Evolutionary conservation across 306 rosid species (phyloP), one percentile per base, ranked within the genome.

Genomic region (Canavalia gladiata): DNA sequence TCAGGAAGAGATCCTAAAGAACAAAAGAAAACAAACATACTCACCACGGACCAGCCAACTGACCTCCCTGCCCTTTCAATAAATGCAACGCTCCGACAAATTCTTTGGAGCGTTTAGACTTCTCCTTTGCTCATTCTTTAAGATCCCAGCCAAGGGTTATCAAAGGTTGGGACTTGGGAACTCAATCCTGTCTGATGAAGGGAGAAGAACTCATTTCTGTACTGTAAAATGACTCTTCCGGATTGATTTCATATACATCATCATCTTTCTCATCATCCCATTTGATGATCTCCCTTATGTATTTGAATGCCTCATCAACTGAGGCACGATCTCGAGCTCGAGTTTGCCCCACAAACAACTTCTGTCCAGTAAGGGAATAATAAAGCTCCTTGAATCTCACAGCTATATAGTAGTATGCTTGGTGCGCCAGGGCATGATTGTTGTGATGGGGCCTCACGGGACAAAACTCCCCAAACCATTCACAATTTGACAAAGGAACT

Each of bases 231-330:
- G 98, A 94, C 56, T 94, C 98, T 3, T 91, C 98, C 25, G 56
- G 88, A 50, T 77, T 73, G 34, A 80, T 75, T 57, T 87, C 94
- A 66, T 84, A 90, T 62, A 87, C 30, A 54, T 86, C 89, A 4
- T 92, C 95, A 75, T 85, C 87, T 81, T 91, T 94, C 84, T 91
- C 95, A 74, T 90, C 98, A 76, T 90, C 89, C 98, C 98, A 94
- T 82, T 84, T 91, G 66, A 94, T 87, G 70, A 94, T 87, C 85
- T 94, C 98, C 83, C 98, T 89, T 13, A 82, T 76, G 85, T 89
- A 94, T 84, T 86, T 91, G 83, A 94, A 91, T 75, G 94, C 97
- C 75, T 82, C 90, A 47, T 94, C 95, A 6, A 91, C 93, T 0
- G 98, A 84, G 43, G 8, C 41, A n/a, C 90, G 91, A 28, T 91